These are phyloP conservation scores for Houttuynia cordata DNA, from an alignment of 164 flowering plant species.

Conservation along the genomic window DNA sequence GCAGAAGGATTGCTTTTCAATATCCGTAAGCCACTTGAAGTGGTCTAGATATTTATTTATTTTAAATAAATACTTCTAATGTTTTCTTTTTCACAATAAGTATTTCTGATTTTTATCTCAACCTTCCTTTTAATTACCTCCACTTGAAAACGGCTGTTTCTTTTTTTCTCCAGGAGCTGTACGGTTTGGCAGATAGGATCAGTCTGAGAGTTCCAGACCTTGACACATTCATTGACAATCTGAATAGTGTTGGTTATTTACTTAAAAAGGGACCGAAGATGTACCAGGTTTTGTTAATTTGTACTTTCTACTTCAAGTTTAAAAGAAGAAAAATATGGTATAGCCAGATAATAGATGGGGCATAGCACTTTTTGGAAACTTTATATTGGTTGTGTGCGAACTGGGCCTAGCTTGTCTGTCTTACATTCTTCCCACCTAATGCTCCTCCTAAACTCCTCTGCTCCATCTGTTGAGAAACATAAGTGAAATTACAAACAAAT, in stretches of 20 bases:
- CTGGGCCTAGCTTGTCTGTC: no score
- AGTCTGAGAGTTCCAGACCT: conserved; percentile 86
- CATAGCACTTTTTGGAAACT: neutral
- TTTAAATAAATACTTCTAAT: no score
- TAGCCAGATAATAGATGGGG: neutral
- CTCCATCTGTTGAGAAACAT: no score
- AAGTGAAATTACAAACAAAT: no score
- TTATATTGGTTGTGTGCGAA: no score
- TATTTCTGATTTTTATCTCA: neutral
- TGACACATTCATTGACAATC: conserved; percentile 72
- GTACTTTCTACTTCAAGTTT: neutral
- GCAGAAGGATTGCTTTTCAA: conserved; percentile 85
- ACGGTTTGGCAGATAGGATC: conserved; percentile 86
- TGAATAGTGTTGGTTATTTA: conserved; percentile 80
- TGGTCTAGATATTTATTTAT: neutral
- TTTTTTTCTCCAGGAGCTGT: conserved; percentile 61
- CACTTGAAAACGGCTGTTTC: conserved; percentile 1
- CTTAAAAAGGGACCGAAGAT: conserved; percentile 94
- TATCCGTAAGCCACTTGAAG: conserved; percentile 43
- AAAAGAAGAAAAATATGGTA: neutral
- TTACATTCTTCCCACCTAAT: no score
- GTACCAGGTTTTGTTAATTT: conserved; percentile 53
- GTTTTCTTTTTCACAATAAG: no score
- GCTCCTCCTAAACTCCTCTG: no score
- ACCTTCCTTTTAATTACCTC: neutral